Evolutionary conservation across 805 yeast genomes (phyloP).

Genomic region (Candida corydali): DNA sequence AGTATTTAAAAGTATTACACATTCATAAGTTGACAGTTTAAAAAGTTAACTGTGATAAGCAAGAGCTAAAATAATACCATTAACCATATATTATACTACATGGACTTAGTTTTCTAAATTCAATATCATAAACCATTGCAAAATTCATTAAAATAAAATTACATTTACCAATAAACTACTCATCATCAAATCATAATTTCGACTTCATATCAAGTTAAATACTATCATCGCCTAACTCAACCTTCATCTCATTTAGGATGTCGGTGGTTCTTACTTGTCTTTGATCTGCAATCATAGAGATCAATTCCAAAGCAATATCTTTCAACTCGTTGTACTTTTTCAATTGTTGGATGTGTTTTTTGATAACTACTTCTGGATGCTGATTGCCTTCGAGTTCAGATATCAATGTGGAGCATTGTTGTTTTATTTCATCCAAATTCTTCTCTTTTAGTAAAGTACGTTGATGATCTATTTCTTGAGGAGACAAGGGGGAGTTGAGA

Average conservation of each 20-base stretch:
- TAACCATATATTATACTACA: no score
- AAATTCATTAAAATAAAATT: no score
- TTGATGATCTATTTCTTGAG: slow-evolving; percentile 8
- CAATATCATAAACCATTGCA: no score
- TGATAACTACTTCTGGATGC: slow-evolving; percentile 44
- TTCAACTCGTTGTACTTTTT: slow-evolving; percentile 60
- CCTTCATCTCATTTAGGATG: slow-evolving; percentile 46
- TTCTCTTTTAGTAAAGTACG: slow-evolving; percentile 14
- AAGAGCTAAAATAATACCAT: no score
- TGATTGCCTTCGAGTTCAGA: slow-evolving; percentile 29
- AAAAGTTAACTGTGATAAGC: no score
- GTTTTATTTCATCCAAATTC: slow-evolving; percentile 26
- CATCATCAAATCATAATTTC: no score
- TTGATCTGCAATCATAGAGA: slow-evolving; percentile 59
- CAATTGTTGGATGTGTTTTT: slow-evolving; percentile 47
- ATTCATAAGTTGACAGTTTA: no score
- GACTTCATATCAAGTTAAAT: background rate
- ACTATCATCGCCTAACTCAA: slow-evolving; percentile 10
- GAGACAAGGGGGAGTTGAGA: slow-evolving; percentile 5
- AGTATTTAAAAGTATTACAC: no score
- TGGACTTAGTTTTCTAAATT: no score
- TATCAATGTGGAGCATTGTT: slow-evolving; percentile 27
- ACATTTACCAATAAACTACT: no score
- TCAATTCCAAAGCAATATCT: slow-evolving; percentile 55
- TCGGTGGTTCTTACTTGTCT: slow-evolving; percentile 43